Conservation (phyloP, 805 yeast genomes). For the Candida maris region DNA sequence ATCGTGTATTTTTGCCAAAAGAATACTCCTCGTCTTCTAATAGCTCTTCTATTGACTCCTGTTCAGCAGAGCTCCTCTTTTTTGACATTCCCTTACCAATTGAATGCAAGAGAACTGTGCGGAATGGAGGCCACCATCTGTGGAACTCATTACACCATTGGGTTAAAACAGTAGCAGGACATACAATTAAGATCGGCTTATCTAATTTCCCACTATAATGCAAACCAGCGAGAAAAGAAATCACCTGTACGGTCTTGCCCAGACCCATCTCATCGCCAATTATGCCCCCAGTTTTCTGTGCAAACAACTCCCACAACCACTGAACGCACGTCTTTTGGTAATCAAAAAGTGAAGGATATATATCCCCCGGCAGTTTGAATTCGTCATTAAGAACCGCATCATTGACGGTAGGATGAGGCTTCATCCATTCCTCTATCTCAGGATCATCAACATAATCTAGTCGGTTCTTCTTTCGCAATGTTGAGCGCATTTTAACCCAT, state of each 20-base stretch:
- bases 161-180: conserved; percentile 93
- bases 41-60: conserved; percentile 45
- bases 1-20: conserved; percentile 23
- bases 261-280: conserved; percentile 98
- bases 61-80: conserved; percentile 35
- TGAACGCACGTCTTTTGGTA: conserved; percentile 96
- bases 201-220: conserved; percentile 74
- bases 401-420: conserved; percentile 71
- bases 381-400: conserved; percentile 72
- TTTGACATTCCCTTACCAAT: conserved; percentile 82
- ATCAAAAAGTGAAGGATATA: conserved; percentile 80
- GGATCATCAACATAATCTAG: conserved; percentile 28
- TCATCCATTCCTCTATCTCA: conserved; percentile 55
- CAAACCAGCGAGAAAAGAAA: conserved; percentile 85
- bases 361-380: conserved; percentile 84
- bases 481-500: conserved; percentile 58
- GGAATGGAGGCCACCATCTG: conserved; percentile 95
- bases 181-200: conserved; percentile 81
- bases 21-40: conserved; percentile 34
- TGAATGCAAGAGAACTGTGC: conserved; percentile 84
- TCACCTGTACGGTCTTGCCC: conserved; percentile 92
- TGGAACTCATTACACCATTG: conserved; percentile 98
- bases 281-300: conserved; percentile 90
- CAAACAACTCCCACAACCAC: conserved; percentile 93
- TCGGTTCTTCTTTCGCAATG: conserved; percentile 34